phyloP scores from a whole-genome alignment of 768 basidiomycete species.

The Kockovaella imperatae region DNA sequence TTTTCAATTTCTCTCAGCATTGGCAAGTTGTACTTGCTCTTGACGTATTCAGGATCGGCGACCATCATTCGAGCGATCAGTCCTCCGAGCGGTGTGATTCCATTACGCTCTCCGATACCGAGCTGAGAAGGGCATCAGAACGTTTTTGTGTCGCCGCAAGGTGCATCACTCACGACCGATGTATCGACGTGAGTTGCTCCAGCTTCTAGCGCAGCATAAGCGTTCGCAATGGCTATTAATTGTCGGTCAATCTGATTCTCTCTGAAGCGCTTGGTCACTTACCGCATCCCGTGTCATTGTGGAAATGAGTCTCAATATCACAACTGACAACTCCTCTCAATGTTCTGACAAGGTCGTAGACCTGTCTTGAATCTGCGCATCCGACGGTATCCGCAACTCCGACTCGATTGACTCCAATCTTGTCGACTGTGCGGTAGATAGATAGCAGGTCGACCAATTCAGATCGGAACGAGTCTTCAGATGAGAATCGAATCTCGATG shows the following conservation, averaged over 20 bases:
- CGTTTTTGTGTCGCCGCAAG: too few species aligned
- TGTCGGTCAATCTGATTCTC: background rate
- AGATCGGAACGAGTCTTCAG: constrained; percentile 98
- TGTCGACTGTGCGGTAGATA: constrained; percentile 99
- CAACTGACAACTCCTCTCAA: constrained; percentile 91
- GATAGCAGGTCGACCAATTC: constrained; percentile 97
- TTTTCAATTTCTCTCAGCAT: constrained; percentile 99
- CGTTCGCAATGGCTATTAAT: constrained; percentile 81
- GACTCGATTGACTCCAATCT: constrained; percentile 96
- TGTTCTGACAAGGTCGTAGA: constrained; percentile 95
- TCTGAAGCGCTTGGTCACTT: constrained; percentile 50
- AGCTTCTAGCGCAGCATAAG: constrained; percentile 94
- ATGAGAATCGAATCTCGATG: constrained; percentile 98
- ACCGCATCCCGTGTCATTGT: constrained; percentile 88
- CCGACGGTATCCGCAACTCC: constrained; percentile 99
- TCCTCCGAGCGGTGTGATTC: constrained; percentile 95
- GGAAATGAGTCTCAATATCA: constrained; percentile 96
- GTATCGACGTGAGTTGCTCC: constrained; percentile 99
- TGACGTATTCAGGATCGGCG: constrained; percentile 97
- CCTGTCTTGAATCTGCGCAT: constrained; percentile 96
- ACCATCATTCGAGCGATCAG: constrained; percentile 91
- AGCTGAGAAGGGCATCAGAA: constrained; percentile 52
- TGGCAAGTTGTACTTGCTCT: constrained; percentile 93
- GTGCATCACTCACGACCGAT: constrained; percentile 49
- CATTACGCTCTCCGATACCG: constrained; percentile 97